Evolutionary conservation across 768 basidiomycete species (phyloP).

Genomic region (Hypsizygus marmoreus): DNA sequence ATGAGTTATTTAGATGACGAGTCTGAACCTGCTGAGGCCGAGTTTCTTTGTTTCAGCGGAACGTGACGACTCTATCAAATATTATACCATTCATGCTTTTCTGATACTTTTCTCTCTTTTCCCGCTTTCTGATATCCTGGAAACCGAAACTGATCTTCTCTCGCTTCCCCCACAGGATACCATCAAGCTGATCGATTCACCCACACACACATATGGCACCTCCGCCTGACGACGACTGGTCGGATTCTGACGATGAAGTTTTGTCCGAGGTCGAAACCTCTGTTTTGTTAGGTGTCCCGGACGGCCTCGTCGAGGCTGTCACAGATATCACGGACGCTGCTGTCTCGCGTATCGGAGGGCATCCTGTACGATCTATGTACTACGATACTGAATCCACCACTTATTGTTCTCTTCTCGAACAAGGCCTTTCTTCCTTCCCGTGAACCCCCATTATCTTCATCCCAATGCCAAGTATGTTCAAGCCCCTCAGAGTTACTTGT

Average conservation of each 20-base stretch:
- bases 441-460: constrained; percentile 63
- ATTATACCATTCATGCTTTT: constrained; percentile 91
- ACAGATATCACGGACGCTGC: constrained; percentile 72
- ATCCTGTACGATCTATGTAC: constrained; percentile 78
- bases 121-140: constrained; percentile 9
- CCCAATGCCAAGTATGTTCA: constrained; percentile 71
- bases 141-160: constrained; percentile 19
- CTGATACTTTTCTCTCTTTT: constrained; percentile 53
- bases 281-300: constrained; percentile 79
- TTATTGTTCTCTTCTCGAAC: constrained; percentile 40
- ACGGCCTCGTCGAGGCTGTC: constrained; percentile 61
- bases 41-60: constrained; percentile 58
- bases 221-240: constrained; percentile 63
- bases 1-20: constrained; percentile 67
- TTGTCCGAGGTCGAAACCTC: constrained; percentile 62
- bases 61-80: constrained; percentile 65
- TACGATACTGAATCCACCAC: constrained; percentile 47
- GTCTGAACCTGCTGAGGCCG: constrained; percentile 66
- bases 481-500: constrained; percentile 79
- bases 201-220: constrained; percentile 44
- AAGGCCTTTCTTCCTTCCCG: constrained; percentile 74
- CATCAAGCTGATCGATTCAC: constrained; percentile 11
- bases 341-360: constrained; percentile 88
- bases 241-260: constrained; percentile 76
- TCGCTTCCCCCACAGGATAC: constrained; percentile 13